These are phyloP conservation scores for Hanseniaspora lindneri DNA, from an alignment of 805 yeast genomes.

Conservation along the genomic window DNA sequence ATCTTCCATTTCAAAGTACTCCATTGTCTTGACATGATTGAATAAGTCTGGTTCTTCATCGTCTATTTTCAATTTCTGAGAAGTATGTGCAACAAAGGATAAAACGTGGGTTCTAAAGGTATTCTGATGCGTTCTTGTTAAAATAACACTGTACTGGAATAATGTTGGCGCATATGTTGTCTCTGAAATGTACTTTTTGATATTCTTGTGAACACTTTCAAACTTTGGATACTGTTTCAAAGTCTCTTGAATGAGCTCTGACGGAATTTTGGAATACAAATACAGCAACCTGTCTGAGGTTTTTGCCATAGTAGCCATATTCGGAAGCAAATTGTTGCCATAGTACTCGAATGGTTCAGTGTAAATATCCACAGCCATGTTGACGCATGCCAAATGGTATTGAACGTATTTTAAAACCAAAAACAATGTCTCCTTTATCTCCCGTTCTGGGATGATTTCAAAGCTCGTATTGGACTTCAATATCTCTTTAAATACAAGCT, in stretches of 20 bases:
- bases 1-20: constrained; percentile 9
- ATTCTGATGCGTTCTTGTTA: neutral
- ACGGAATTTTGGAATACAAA: constrained; percentile 4
- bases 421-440: constrained; percentile 10
- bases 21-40: neutral
- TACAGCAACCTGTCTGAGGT: constrained; percentile 6
- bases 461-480: neutral
- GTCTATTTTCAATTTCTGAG: neutral
- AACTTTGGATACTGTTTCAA: constrained; percentile 10
- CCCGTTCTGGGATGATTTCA: constrained; percentile 12
- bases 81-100: neutral
- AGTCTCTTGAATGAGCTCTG: neutral
- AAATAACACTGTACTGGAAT: neutral
- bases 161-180: constrained; percentile 5
- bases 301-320: neutral
- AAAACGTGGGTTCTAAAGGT: neutral
- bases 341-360: constrained; percentile 11
- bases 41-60: neutral
- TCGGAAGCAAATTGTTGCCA: constrained; percentile 8
- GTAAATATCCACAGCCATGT: constrained; percentile 9
- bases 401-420: constrained; percentile 12
- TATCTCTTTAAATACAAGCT: constrained; percentile 4
- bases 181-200: constrained; percentile 1
- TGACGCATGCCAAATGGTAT: constrained; percentile 10
- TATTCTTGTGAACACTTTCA: constrained; percentile 1